Evolutionary conservation across 1,284 basidiomycete genomes (phyloP).

Genomic region (Moesziomyces aphidis): DNA sequence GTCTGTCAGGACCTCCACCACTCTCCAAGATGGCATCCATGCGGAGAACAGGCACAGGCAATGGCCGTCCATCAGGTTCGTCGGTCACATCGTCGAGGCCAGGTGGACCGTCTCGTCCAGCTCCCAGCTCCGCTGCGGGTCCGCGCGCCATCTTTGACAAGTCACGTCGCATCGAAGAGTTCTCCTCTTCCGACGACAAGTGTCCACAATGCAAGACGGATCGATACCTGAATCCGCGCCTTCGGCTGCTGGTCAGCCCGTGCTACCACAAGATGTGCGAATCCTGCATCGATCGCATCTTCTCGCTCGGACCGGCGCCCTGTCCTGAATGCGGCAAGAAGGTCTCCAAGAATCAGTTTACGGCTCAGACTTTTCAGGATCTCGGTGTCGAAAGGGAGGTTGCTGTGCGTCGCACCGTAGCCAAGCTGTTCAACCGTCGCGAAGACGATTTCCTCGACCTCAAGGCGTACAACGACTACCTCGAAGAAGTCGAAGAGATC

Average conservation of each 20-base stretch:
- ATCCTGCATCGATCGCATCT: constrained; percentile 90
- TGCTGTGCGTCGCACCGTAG: constrained; percentile 83
- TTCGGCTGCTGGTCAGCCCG: constrained; percentile 89
- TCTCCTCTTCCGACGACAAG: constrained; percentile 74
- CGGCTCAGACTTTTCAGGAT: constrained; percentile 96
- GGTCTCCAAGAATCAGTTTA: constrained; percentile 92
- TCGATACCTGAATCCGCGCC: constrained; percentile 91
- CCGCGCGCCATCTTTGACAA: constrained; percentile 52
- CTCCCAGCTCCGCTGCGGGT: constrained; percentile 16
- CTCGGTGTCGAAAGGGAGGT: constrained; percentile 96
- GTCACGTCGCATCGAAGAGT: constrained; percentile 57
- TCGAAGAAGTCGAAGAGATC: constrained; percentile 95
- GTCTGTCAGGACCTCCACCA: background rate
- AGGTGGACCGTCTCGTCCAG: constrained; percentile 38
- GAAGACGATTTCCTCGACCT: constrained; percentile 87
- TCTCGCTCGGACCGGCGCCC: constrained; percentile 93
- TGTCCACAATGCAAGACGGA: constrained; percentile 98
- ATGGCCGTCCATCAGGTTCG: constrained; percentile 16
- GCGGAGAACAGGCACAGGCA: constrained; percentile 25
- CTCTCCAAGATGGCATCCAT: constrained; percentile 21
- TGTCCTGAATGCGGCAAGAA: constrained; percentile 92
- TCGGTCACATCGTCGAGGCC: constrained; percentile 16
- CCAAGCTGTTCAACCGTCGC: constrained; percentile 86
- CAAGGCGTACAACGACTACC: constrained; percentile 91
- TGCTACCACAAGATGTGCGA: constrained; percentile 96